Percentiles rank a stretch among this genome's conserved stretches.
These are phyloP conservation scores for Populus tomentosa DNA, from an alignment of 441 rosid genomes.

Conservation along the genomic window DNA sequence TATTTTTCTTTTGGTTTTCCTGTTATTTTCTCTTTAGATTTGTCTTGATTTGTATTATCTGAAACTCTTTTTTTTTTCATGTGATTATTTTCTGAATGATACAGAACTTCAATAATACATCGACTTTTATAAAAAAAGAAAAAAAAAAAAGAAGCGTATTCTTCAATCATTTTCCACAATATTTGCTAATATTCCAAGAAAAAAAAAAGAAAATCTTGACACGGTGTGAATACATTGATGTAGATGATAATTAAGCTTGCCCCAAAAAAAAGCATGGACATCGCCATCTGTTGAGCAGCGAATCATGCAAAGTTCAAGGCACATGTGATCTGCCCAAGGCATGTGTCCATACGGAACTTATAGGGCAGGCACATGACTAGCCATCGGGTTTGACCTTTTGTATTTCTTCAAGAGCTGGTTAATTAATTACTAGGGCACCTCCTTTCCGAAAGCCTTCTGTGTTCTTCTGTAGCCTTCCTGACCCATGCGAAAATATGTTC, in stretches of 20 bases:
- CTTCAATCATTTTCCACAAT: not conserved
- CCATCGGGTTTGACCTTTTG: not conserved
- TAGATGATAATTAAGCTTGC: not conserved
- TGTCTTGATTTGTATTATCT: no score
- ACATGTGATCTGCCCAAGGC: conserved; percentile 3
- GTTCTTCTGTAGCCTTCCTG: not conserved
- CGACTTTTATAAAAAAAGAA: no score
- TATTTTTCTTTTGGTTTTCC: no score
- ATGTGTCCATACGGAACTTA: not conserved
- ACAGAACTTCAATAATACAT: no score
- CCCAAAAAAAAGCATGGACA: not conserved
- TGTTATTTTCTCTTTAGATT: no score
- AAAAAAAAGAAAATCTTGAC: not conserved
- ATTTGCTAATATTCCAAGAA: not conserved
- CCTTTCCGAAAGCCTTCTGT: no score
- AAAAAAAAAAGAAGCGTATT: no score
- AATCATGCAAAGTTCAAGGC: not conserved
- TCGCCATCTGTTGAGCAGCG: conserved; percentile 13
- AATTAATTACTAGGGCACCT: no score
- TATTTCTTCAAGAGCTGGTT: not conserved
- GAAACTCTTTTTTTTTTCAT: no score
- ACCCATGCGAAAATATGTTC: no score
- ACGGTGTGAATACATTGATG: not conserved
- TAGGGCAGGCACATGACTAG: conserved; percentile 4
- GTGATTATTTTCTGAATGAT: no score